These are phyloP conservation scores for Isatis tinctoria DNA, from an alignment of 345 rosid genomes.

Conservation along the genomic window DNA sequence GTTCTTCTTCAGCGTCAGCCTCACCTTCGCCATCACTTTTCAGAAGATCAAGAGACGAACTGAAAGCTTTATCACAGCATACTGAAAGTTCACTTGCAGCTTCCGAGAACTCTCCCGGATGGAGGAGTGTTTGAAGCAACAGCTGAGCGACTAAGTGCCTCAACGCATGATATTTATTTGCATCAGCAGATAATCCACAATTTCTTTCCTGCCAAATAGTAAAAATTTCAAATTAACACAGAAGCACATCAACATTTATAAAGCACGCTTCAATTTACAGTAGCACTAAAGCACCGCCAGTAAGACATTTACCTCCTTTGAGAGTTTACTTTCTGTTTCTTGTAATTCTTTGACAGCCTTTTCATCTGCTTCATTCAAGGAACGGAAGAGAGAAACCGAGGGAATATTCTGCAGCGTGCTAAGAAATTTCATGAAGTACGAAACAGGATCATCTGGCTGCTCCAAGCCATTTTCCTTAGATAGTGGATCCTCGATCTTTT, in stretches of 20 bases:
- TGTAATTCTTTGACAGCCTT: conserved; percentile 62
- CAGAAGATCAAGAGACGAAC: conserved; percentile 48
- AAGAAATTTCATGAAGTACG: conserved; percentile 78
- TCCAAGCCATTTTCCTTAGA: conserved; percentile 47
- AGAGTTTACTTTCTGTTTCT: conserved; percentile 66
- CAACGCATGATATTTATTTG: conserved; percentile 57
- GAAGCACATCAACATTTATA: background rate
- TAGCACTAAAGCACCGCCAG: conserved; percentile 3
- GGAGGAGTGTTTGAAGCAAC: conserved; percentile 83
- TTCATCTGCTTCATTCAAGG: conserved; percentile 74
- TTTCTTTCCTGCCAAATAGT: conserved; percentile 65
- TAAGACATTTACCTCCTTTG: conserved; percentile 54
- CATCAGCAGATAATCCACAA: conserved; percentile 36
- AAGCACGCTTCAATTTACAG: conserved; percentile 5
- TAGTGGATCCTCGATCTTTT: conserved; percentile 50
- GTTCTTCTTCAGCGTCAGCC: conserved; percentile 47
- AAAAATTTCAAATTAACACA: background rate
- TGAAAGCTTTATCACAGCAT: conserved; percentile 79
- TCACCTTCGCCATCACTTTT: conserved; percentile 63
- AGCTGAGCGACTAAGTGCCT: conserved; percentile 79
- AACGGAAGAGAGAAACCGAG: conserved; percentile 82
- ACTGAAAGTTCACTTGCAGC: conserved; percentile 76
- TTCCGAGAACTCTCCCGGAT: conserved; percentile 76
- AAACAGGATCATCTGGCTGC: conserved; percentile 66
- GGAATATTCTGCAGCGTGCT: conserved; percentile 87